Conservation (phyloP, 2,329 filamentous ascomycete species). For the Knufia petricola region DNA sequence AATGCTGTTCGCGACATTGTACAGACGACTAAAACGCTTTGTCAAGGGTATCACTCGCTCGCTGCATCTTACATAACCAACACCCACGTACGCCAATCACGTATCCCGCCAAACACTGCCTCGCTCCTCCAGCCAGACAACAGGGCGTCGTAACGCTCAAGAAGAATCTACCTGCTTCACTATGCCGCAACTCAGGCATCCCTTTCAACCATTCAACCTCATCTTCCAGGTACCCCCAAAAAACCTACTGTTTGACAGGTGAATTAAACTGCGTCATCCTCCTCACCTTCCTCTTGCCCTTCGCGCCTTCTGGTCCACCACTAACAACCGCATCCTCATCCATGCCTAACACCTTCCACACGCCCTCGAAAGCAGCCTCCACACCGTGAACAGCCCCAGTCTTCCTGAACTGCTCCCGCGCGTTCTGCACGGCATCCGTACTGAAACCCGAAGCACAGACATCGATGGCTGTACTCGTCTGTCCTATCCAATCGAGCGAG, state of each 20-base stretch:
- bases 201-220: neutral
- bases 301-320: neutral
- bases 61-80: constrained; percentile 1
- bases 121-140: too few relatives aligned
- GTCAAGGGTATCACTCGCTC: neutral
- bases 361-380: constrained; percentile 12
- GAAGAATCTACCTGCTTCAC: too few relatives aligned
- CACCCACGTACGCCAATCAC: constrained; percentile 5
- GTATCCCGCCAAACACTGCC: too few relatives aligned
- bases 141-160: too few relatives aligned
- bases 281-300: constrained; percentile 9
- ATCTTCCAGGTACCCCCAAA: too few relatives aligned
- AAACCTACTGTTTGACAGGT: neutral
- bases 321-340: neutral
- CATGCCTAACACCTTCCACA: constrained; percentile 14
- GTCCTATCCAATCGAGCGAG: constrained; percentile 18
- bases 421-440: constrained; percentile 8
- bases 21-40: too few relatives aligned
- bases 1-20: too few relatives aligned
- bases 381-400: constrained; percentile 14
- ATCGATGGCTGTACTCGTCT: constrained; percentile 10
- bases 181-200: too few relatives aligned
- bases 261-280: constrained; percentile 7
- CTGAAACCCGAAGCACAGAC: constrained; percentile 15
- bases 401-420: constrained; percentile 16